These are phyloP conservation scores for Castanea sativa DNA, from an alignment of 306 rosid genomes.

Conservation along the genomic window DNA sequence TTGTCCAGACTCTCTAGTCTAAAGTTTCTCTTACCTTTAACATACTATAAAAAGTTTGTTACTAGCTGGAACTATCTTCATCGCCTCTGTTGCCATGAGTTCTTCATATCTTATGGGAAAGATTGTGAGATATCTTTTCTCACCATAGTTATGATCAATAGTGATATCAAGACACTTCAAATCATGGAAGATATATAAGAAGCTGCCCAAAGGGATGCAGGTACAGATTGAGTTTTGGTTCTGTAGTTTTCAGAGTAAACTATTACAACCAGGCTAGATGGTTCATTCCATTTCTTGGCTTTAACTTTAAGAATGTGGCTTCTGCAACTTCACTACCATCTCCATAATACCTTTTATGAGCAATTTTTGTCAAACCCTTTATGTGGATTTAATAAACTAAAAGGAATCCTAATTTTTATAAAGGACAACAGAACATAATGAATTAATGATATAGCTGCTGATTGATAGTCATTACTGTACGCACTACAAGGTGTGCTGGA, in stretches of 20 bases:
- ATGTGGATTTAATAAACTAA: background rate
- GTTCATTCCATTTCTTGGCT: background rate
- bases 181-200: background rate
- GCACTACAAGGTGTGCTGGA: conserved; percentile 10
- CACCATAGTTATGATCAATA: background rate
- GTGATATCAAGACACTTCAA: conserved; percentile 15
- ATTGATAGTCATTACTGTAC: background rate
- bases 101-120: background rate
- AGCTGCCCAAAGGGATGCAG: background rate
- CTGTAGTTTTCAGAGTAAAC: background rate
- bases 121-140: background rate
- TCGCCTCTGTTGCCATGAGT: background rate
- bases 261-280: background rate
- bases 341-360: conserved; percentile 3
- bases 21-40: background rate
- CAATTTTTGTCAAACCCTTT: too few species aligned
- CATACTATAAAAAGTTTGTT: conserved; percentile 3
- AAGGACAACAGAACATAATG: conserved; percentile 7
- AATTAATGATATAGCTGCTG: background rate
- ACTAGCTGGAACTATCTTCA: background rate
- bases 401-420: conserved; percentile 1
- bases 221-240: background rate
- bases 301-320: background rate
- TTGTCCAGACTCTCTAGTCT: background rate
- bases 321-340: conserved; percentile 22